These are phyloP conservation scores for Trichophyton simii DNA, from an alignment of 2,329 filamentous ascomycete species.

Conservation along the genomic window DNA sequence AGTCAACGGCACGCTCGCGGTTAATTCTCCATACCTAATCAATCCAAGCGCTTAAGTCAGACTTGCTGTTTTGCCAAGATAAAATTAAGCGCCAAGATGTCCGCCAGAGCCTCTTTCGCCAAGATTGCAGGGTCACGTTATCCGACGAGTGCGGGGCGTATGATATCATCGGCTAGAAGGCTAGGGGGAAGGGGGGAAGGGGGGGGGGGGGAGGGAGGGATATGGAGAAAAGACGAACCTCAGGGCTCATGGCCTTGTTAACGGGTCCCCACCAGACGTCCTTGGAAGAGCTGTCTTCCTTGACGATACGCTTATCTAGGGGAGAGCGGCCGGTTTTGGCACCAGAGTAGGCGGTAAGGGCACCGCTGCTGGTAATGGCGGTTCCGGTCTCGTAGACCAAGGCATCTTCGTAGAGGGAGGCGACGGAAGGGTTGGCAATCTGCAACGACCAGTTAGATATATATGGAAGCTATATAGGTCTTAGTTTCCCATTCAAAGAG, in stretches of 20 bases:
- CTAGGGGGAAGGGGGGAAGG: not conserved
- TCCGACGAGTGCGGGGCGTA: not conserved
- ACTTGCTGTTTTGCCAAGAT: slow-evolving; percentile 8
- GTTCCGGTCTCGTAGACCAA: slow-evolving; percentile 95
- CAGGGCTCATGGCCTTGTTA: slow-evolving; percentile 95
- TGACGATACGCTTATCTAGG: slow-evolving; percentile 92
- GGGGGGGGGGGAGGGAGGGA: not conserved
- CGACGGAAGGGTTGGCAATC: slow-evolving; percentile 85
- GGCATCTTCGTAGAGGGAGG: slow-evolving; percentile 96
- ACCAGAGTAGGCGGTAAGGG: slow-evolving; percentile 92
- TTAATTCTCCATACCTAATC: slow-evolving; percentile 96
- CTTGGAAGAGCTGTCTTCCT: slow-evolving; percentile 77
- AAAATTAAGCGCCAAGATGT: not conserved
- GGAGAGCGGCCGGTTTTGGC: slow-evolving; percentile 96
- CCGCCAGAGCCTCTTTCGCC: not conserved
- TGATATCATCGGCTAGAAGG: not conserved
- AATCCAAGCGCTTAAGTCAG: slow-evolving; percentile 27
- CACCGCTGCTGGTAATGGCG: slow-evolving; percentile 90
- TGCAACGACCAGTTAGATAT: slow-evolving; percentile 18
- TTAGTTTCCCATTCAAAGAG: not conserved
- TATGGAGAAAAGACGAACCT: slow-evolving; percentile 50
- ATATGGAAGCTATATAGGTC: not conserved
- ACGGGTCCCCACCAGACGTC: slow-evolving; percentile 99
- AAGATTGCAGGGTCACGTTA: slow-evolving; percentile 3
- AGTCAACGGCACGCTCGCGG: slow-evolving; percentile 95